A percentile compares a stretch with the other conserved stretches of the same genome.
These are phyloP conservation scores for Prunella vulgaris DNA, from an alignment of 257 asterid genomes.

Conservation along the genomic window DNA sequence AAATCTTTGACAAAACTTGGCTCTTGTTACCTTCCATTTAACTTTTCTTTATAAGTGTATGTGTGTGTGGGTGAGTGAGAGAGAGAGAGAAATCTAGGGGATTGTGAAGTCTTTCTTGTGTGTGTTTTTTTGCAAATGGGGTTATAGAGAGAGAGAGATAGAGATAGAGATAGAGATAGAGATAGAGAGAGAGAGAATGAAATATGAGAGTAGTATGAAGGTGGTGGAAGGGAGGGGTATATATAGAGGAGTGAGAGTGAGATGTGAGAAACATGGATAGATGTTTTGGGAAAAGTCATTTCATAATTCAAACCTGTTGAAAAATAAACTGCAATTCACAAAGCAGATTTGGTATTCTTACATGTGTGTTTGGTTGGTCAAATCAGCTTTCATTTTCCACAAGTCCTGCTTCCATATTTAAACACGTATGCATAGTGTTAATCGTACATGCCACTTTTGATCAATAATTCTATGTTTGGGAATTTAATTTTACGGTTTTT, in stretches of 20 bases:
- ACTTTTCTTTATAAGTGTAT: background rate
- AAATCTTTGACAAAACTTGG: constrained; percentile 49
- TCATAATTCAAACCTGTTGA: constrained; percentile 42
- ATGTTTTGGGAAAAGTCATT: constrained; percentile 36
- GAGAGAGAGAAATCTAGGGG: background rate
- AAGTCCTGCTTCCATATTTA: background rate
- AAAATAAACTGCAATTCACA: constrained; percentile 13
- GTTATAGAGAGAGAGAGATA: no score
- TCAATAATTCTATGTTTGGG: no score
- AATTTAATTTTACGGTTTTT: no score
- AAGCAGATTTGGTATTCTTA: background rate
- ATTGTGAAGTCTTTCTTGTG: no score
- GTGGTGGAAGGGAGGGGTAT: constrained; percentile 20
- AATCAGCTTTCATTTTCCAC: constrained; percentile 9
- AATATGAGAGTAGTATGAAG: background rate
- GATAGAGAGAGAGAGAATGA: background rate
- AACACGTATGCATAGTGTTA: background rate
- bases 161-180: background rate
- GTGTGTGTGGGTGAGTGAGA: background rate
- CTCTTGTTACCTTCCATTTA: constrained; percentile 30
- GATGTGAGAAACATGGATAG: constrained; percentile 6
- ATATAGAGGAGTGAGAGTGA: constrained; percentile 25
- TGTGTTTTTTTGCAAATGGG: background rate
- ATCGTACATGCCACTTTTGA: no score
- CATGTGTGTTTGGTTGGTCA: constrained; percentile 2